These are phyloP conservation scores for Miscanthus lutarioriparius DNA, from an alignment of 176 grass and related monocot genomes.

Conservation along the genomic window DNA sequence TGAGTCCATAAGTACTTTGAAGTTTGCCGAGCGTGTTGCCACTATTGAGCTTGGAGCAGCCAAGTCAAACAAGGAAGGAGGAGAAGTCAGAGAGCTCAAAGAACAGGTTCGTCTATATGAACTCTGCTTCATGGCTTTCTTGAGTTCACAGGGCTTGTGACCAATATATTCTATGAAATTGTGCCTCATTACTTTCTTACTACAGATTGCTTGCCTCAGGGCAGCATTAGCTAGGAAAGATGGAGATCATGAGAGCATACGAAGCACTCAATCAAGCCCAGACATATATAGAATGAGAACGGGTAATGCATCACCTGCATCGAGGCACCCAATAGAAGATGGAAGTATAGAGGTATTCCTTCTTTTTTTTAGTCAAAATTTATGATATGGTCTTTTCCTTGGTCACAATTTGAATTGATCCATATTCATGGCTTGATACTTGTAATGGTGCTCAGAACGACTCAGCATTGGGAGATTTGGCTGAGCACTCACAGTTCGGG, in stretches of 20 bases:
- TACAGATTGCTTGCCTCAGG: slow-evolving; percentile 66
- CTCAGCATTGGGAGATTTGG: slow-evolving; percentile 38
- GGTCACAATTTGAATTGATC: background rate
- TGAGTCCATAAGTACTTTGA: slow-evolving; percentile 73
- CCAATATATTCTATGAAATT: background rate
- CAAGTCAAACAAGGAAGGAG: slow-evolving; percentile 61
- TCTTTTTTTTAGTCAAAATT: slow-evolving; percentile 13
- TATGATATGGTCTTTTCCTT: background rate
- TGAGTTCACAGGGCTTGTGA: background rate
- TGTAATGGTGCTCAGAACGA: slow-evolving; percentile 41
- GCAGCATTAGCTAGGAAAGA: slow-evolving; percentile 68
- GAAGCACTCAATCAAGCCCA: slow-evolving; percentile 61
- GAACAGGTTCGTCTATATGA: slow-evolving; percentile 53
- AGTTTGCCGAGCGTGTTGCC: slow-evolving; percentile 70
- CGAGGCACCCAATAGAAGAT: slow-evolving; percentile 41
- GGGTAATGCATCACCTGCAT: slow-evolving; percentile 16
- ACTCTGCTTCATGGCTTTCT: slow-evolving; percentile 16
- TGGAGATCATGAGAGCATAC: slow-evolving; percentile 44
- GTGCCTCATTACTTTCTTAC: slow-evolving; percentile 4
- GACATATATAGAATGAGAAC: slow-evolving; percentile 53
- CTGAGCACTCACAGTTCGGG: slow-evolving; percentile 24
- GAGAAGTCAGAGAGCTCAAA: slow-evolving; percentile 74
- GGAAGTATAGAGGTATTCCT: slow-evolving; percentile 62
- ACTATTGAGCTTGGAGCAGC: slow-evolving; percentile 72
- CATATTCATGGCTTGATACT: slow-evolving; percentile 34